Evolutionary conservation across 345 rosid species (phyloP), one percentile per base, ranked within the genome.

Genomic region (Arabidopsis arenosa): DNA sequence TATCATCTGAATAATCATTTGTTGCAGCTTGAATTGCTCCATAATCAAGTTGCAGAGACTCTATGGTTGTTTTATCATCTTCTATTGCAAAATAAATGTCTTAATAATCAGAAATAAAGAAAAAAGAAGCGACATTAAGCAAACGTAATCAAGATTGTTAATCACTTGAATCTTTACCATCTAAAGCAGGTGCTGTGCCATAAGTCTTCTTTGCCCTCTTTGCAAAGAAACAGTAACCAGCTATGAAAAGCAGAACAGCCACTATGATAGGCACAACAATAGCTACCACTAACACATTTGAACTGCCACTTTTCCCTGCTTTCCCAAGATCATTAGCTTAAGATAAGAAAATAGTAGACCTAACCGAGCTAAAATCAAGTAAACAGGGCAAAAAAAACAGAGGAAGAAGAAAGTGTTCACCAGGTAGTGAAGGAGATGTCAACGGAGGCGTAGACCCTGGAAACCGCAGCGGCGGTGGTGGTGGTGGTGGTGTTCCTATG

Each of bases 1-100:
- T 85, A 5, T 63, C 55, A 0, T 18, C 57, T 6, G 87, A 79
- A 79, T 79, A 88, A 14, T 77, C 44, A 14, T 83, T 44, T 9
- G 89, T 85, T 5, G 90, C 89, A 26, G 58, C 52, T 80, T 73
- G 58, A 15, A 88, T 78, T 3, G 76, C 71, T 13, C 11, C 57
- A 2, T 83, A 70, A 60, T 82, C 85, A 7, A 65, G 74, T 66
- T 88, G 87, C 65, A 86, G 63, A 1, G 85, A 81, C 17, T 81
- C 86, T 55, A 9, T 49, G 17, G 54, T 67, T 28, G 78, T 52
- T 14, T 78, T 74, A 0, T 81, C 81, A 53, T 70, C 72, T 30
- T n/a, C 70, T 69, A 2, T 84, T 84, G 18, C 39, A 65, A 21
- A 66, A 56, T 57, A 45, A 40, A 40, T 9, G 43, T 40, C 13